Conservation (phyloP, 2,329 filamentous ascomycete genomes). For the Epichloe sylvatica region DNA sequence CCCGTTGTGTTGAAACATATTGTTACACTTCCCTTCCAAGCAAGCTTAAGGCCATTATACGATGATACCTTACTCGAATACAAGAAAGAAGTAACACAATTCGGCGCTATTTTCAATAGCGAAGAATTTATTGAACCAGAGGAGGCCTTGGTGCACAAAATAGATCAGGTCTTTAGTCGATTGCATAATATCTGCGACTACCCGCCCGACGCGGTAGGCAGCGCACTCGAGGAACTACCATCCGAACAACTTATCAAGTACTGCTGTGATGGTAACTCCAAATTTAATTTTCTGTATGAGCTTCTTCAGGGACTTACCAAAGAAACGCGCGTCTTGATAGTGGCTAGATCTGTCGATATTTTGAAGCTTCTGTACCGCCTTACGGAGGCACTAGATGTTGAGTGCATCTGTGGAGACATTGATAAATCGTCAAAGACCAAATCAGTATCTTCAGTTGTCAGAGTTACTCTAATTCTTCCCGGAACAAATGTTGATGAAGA, state of each 20-base stretch:
- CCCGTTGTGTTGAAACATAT: conserved; percentile 25
- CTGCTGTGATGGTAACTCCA: conserved; percentile 41
- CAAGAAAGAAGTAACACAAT: conserved; percentile 30
- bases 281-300: conserved; percentile 45
- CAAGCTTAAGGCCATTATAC: conserved; percentile 38
- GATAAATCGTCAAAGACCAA: conserved; percentile 9
- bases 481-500: conserved; percentile 23
- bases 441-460: conserved; percentile 22
- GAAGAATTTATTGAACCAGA: conserved; percentile 27
- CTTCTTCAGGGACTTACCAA: conserved; percentile 32
- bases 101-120: conserved; percentile 28
- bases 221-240: conserved; percentile 24
- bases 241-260: conserved; percentile 35
- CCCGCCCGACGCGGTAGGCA: conserved; percentile 36
- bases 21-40: conserved; percentile 43
- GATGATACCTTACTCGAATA: conserved; percentile 32
- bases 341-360: conserved; percentile 36
- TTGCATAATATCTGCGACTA: conserved; percentile 44
- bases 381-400: conserved; percentile 25
- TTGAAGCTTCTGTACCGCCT: conserved; percentile 39
- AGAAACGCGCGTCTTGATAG: conserved; percentile 36
- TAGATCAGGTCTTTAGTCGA: conserved; percentile 37
- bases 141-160: conserved; percentile 24
- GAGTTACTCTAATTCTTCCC: conserved; percentile 30
- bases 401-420: conserved; percentile 21